phyloP scores from a whole-genome alignment of 2,329 filamentous ascomycete species.

The Xylariaceae sp. region DNA sequence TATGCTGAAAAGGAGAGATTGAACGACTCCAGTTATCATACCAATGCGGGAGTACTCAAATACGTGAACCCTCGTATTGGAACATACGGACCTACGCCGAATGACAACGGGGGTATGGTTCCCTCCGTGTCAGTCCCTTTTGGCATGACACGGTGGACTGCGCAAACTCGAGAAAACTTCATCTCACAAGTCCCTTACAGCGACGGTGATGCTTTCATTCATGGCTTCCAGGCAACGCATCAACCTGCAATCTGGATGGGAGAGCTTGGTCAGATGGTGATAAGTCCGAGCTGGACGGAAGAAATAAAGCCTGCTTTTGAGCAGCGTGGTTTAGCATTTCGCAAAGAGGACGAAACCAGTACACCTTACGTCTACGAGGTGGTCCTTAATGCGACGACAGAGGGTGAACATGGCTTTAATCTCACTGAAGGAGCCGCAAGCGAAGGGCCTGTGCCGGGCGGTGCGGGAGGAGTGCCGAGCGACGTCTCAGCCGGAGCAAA shows the following conservation, averaged over 20 bases:
- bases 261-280: constrained; percentile 42
- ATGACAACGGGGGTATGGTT: constrained; percentile 36
- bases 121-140: constrained; percentile 38
- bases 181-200: constrained; percentile 47
- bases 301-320: constrained; percentile 34
- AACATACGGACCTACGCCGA: constrained; percentile 28
- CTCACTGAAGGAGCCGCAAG: constrained; percentile 30
- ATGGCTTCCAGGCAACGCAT: constrained; percentile 48
- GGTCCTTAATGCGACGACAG: constrained; percentile 35
- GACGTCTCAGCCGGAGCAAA: constrained; percentile 36
- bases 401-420: constrained; percentile 31
- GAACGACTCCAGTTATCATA: constrained; percentile 22
- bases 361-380: constrained; percentile 45
- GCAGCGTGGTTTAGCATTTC: constrained; percentile 38
- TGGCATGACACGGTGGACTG: constrained; percentile 50
- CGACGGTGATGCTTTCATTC: constrained; percentile 39
- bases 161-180: constrained; percentile 45
- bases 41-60: constrained; percentile 27
- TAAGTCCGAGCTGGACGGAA: constrained; percentile 36
- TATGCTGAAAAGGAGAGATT: neutral
- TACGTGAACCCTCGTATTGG: constrained; percentile 34
- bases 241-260: constrained; percentile 53
- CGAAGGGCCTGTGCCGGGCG: constrained; percentile 36
- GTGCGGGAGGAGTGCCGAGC: constrained; percentile 35
- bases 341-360: constrained; percentile 39